Conservation (phyloP, 208 protist genomes). For the Acanthamoeba castellanii region DNA sequence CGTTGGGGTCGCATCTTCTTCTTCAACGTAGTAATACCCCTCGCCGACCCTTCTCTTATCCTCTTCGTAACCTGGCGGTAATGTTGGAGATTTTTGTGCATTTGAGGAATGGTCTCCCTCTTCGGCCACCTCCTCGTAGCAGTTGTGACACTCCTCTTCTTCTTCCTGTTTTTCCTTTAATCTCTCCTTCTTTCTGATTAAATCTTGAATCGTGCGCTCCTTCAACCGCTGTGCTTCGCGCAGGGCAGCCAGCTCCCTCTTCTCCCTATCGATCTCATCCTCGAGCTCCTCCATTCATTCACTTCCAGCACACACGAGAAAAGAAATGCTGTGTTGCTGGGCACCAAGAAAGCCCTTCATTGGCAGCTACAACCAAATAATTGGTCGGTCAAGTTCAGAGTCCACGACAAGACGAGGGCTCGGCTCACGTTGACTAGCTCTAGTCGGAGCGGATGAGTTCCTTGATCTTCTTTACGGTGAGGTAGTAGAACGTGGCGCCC, state of each 20-base stretch:
- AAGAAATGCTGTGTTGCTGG: not conserved
- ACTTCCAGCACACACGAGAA: not conserved
- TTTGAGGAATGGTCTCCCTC: not conserved
- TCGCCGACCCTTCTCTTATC: not conserved
- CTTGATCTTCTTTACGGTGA: constrained; percentile 73
- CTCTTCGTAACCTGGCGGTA: not conserved
- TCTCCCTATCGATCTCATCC: constrained; percentile 25
- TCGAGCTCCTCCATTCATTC: constrained; percentile 24
- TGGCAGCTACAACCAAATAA: too few species aligned
- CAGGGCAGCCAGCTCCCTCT: not conserved
- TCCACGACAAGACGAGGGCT: accelerated
- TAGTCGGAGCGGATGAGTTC: constrained; percentile 15
- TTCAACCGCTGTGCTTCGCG: not conserved
- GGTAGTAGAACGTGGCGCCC: constrained; percentile 40
- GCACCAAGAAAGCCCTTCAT: too few species aligned
- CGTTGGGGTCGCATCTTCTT: not conserved
- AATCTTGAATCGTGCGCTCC: not conserved
- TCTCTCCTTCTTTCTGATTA: not conserved
- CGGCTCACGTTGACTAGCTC: too few species aligned
- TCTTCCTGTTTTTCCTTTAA: constrained; percentile 34
- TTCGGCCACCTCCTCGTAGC: constrained; percentile 7
- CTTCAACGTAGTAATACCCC: constrained; percentile 44
- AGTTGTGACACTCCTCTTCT: not conserved
- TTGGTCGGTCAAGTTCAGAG: not conserved
- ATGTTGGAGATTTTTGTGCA: not conserved